Evolutionary conservation across 257 asterid species (phyloP).

Genomic region (Petunia axillaris): DNA sequence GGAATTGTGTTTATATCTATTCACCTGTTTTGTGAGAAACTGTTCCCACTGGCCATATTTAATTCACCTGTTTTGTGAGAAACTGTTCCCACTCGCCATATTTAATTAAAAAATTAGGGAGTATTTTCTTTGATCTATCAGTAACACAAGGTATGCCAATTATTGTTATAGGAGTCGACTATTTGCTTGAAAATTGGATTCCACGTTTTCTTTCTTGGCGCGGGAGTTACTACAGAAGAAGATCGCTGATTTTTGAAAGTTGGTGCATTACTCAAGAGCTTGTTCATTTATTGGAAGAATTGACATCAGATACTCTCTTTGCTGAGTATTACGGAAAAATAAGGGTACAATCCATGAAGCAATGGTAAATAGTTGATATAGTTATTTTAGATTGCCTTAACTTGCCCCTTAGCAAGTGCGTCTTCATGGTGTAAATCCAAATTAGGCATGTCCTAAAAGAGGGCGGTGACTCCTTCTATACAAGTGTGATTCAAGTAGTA

Average conservation of each 20-base stretch:
- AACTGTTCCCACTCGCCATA: background rate
- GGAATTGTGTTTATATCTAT: background rate
- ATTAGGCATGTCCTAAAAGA: too few relatives aligned
- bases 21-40: background rate
- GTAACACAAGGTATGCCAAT: background rate
- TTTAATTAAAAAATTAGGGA: background rate
- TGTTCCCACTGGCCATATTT: background rate
- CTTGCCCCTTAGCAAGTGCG: background rate
- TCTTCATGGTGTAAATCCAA: too few relatives aligned
- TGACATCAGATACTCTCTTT: background rate
- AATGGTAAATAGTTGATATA: background rate
- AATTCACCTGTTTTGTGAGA: too few relatives aligned
- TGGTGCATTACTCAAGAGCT: background rate
- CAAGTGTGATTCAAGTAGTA: too few relatives aligned
- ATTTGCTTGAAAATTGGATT: background rate
- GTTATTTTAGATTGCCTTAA: background rate
- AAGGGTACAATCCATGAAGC: background rate
- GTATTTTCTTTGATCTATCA: background rate
- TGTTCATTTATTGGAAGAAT: background rate
- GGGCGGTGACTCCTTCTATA: too few relatives aligned
- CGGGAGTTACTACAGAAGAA: background rate
- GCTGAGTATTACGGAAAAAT: background rate
- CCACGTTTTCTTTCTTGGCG: background rate
- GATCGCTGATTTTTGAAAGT: slow-evolving; percentile 11
- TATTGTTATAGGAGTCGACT: background rate